Conservation (phyloP, 2,329 filamentous ascomycete genomes). For the Xylaria sp. region DNA sequence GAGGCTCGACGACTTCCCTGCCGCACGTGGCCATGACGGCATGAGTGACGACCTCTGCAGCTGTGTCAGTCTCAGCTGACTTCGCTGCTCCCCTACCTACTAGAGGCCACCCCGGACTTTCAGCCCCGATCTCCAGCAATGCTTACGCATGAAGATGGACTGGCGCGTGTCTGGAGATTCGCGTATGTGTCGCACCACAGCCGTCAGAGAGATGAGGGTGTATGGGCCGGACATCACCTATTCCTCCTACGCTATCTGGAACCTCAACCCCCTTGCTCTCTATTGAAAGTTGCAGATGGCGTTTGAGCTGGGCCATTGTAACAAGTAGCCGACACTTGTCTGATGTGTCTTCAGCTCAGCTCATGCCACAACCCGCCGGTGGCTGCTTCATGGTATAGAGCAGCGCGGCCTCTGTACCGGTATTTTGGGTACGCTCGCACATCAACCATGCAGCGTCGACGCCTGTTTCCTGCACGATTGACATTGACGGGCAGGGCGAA, state of each 20-base stretch:
- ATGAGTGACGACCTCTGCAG: constrained; percentile 2
- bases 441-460: constrained; percentile 2
- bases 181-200: neutral
- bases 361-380: neutral
- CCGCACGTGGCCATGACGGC: neutral
- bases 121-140: constrained; percentile 5
- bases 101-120: neutral
- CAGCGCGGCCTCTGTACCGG: neutral
- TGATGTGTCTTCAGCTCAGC: constrained; percentile 4
- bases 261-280: no score
- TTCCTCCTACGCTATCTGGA: neutral
- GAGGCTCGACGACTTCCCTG: neutral
- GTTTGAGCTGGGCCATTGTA: neutral
- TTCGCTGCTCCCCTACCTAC: neutral
- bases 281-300: no score
- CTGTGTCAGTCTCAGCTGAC: constrained; percentile 11
- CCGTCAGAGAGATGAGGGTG: neutral
- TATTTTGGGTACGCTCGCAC: neutral
- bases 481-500: neutral
- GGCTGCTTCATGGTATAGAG: neutral
- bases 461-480: neutral
- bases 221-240: neutral
- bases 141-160: neutral
- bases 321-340: no score
- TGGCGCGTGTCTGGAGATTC: no score